Base-by-base conservation (phyloP, 495 filamentous ascomycete species). In the Tuber borchii region DNA sequence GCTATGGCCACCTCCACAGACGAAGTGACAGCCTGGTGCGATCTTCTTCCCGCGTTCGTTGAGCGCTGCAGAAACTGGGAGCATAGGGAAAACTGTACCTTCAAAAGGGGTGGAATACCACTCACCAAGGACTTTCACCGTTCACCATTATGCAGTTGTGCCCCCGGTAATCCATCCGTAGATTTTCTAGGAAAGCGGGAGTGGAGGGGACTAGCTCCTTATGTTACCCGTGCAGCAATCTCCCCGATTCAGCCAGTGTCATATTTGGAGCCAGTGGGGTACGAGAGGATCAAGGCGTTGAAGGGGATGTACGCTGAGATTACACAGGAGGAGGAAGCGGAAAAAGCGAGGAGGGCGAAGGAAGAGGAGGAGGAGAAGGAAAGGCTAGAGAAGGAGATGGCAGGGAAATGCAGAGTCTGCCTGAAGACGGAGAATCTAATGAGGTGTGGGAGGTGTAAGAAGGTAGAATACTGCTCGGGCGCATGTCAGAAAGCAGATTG, bases 401-500 rank as follows among this genome's bases (percentile, higher is more conserved):
- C 20, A 56, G 56, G 56, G 26, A 65, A 44, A 42, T 76, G 73
- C 40, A 61, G 68, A 31, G 78, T 65, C 20, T 79, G 78, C 31
- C 61, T 43, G 78, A 72, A 80, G 56, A 70, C 17, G 42, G 79
- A 70, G 46, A 69, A 74, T 31, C 45, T 85, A 22, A 83, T 87
- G 74, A 84, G 82, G 31, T 91, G 90, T 82, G 84, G 83, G 0
- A 84, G 83, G 20, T 91, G 90, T 83, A 84, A 83, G 43, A 82
- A 83, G 4, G 83, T 83, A 10, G 80, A 84, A 34, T 91, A 91
- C 83, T 91, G 90, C 82, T 83, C 83, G 69, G 43, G 78, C 1
- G 73, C 78, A 17, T 91, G 90, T 77, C 90, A 91, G 82, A 85
- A 85, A 56, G 79, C 84, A 8, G 86, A 89, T 83, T 91, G 89